Evolutionary conservation across 2,329 filamentous ascomycete species (phyloP).

Genomic region (Diaporthe citrichinensis): DNA sequence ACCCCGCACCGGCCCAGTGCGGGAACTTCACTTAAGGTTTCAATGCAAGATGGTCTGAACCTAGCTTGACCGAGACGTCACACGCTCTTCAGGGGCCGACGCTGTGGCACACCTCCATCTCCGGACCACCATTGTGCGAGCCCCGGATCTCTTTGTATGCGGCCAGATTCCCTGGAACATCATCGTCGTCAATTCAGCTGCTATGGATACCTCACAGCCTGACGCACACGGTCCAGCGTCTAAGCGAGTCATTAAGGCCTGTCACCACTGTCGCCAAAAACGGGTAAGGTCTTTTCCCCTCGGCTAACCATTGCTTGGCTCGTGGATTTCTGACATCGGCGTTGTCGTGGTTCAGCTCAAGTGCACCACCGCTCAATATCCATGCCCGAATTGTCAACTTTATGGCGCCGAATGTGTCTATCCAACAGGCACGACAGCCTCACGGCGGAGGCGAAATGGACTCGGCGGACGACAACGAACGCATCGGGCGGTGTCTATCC

Average conservation of each 20-base stretch:
- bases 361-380: constrained; percentile 19
- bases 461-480: neutral
- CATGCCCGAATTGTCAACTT: constrained; percentile 6
- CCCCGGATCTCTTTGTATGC: too few relatives aligned
- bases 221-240: neutral
- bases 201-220: neutral
- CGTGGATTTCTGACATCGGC: neutral
- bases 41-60: neutral
- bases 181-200: neutral
- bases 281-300: neutral
- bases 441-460: neutral
- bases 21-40: neutral
- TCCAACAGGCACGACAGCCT: neutral
- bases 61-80: neutral
- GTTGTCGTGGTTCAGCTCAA: neutral
- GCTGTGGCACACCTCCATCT: neutral
- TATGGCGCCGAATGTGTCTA: constrained; percentile 6
- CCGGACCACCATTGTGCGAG: neutral
- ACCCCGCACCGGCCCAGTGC: neutral
- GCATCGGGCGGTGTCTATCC: neutral
- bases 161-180: neutral
- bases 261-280: constrained; percentile 11
- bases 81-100: neutral
- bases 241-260: neutral
- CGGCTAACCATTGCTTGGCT: neutral